A percentile compares a stretch with the other conserved stretches of the same genome.
These are phyloP conservation scores for Blepharisma undulans DNA, from an alignment of 169 alveolate species.

Conservation along the genomic window DNA sequence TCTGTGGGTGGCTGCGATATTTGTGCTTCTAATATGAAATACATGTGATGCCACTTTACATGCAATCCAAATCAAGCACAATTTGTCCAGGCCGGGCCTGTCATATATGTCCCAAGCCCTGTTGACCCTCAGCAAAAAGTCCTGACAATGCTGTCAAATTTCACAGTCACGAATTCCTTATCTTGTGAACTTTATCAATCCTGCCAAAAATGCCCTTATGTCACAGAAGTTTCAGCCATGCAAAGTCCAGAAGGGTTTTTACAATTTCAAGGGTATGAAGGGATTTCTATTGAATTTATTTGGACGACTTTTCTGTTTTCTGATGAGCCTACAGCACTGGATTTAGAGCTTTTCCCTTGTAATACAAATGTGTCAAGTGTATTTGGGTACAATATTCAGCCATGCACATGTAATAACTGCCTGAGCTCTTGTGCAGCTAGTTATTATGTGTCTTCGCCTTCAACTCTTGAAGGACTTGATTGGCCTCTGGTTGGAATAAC, in stretches of 20 bases:
- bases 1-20: slow-evolving; percentile 41
- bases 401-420: slow-evolving; percentile 38
- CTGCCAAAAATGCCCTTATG: slow-evolving; percentile 42
- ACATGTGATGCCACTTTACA: slow-evolving; percentile 33
- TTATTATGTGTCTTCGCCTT: background rate
- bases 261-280: slow-evolving; percentile 41
- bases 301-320: slow-evolving; percentile 33
- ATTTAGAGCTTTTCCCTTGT: background rate
- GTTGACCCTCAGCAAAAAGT: background rate
- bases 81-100: slow-evolving; percentile 22
- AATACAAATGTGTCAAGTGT: background rate
- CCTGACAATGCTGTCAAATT: background rate
- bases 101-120: background rate
- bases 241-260: slow-evolving; percentile 42
- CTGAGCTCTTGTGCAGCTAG: background rate
- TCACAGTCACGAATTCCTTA: slow-evolving; percentile 25
- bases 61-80: slow-evolving; percentile 34
- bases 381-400: slow-evolving; percentile 22
- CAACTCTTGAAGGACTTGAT: slow-evolving; percentile 37
- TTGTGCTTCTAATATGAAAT: slow-evolving; percentile 39
- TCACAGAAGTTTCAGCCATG: slow-evolving; percentile 41
- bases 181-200: slow-evolving; percentile 8
- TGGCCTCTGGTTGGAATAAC: slow-evolving; percentile 26
- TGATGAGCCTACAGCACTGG: background rate
- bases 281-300: slow-evolving; percentile 13